Evolutionary conservation across 495 filamentous ascomycete genomes (phyloP).

Genomic region (Emericellopsis terricola): DNA sequence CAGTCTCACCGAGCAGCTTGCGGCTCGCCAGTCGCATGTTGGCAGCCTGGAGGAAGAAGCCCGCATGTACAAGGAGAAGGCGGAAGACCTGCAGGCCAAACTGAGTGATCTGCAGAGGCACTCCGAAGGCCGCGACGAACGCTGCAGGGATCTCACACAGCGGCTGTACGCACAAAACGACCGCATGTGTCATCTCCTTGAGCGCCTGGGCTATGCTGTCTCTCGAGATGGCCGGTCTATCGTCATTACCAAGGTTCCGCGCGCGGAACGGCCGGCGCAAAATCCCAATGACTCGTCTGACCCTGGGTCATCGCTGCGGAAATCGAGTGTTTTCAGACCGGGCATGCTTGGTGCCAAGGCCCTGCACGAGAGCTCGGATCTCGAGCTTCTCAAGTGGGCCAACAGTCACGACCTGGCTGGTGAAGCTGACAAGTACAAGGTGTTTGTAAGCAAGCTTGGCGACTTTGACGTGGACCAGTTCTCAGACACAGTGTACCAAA

Average conservation of each 20-base stretch:
- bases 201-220: constrained; percentile 67
- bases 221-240: constrained; percentile 56
- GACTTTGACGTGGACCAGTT: constrained; percentile 71
- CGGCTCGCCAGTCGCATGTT: constrained; percentile 43
- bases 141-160: constrained; percentile 66
- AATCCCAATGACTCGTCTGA: constrained; percentile 40
- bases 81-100: constrained; percentile 31
- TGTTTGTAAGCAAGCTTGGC: constrained; percentile 49
- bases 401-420: constrained; percentile 41
- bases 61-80: constrained; percentile 35
- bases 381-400: constrained; percentile 63
- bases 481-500: constrained; percentile 63
- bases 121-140: constrained; percentile 43
- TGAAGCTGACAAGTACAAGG: constrained; percentile 51
- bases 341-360: constrained; percentile 20
- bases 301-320: constrained; percentile 38
- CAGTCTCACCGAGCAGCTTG: constrained; percentile 42
- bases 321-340: too few species aligned
- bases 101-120: constrained; percentile 28
- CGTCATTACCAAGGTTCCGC: constrained; percentile 58
- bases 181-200: constrained; percentile 57
- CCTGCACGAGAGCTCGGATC: constrained; percentile 32
- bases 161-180: constrained; percentile 63
- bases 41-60: constrained; percentile 51
- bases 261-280: constrained; percentile 34